Percentiles rank a stretch among this genome's conserved stretches.
Evolutionary conservation across 1,284 basidiomycete species (phyloP).

Genomic region (Xanthoconium separans): DNA sequence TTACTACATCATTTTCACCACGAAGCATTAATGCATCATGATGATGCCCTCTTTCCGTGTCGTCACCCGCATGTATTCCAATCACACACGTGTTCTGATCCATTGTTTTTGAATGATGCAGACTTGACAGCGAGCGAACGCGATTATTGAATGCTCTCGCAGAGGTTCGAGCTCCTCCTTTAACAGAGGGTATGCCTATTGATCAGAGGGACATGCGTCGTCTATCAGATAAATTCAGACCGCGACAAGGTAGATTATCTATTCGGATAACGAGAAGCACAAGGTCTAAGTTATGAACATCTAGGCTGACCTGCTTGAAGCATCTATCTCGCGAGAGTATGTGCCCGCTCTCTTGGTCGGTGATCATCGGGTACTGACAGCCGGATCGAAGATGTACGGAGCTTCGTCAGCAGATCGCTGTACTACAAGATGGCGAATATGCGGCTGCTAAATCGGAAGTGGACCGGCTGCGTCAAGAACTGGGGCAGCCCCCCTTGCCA

Average conservation of each 20-base stretch:
- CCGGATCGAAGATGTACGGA: constrained; percentile 53
- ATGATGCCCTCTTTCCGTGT: background rate
- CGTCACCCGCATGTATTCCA: background rate
- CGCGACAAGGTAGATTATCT: constrained; percentile 59
- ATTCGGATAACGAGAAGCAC: constrained; percentile 3
- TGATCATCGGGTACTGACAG: constrained; percentile 9
- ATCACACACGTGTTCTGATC: constrained; percentile 16
- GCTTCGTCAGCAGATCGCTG: constrained; percentile 61
- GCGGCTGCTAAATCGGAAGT: constrained; percentile 69
- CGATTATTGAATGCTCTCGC: constrained; percentile 62
- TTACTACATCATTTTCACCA: background rate
- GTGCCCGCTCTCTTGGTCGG: constrained; percentile 19
- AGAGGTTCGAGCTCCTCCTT: constrained; percentile 47
- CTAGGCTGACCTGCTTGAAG: constrained; percentile 55
- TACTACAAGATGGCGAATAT: constrained; percentile 73
- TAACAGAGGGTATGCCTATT: constrained; percentile 5
- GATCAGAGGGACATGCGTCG: constrained; percentile 4
- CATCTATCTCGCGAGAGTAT: constrained; percentile 61
- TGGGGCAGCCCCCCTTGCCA: constrained; percentile 70
- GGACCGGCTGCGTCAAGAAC: constrained; percentile 67
- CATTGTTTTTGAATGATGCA: constrained; percentile 27
- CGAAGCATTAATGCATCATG: background rate
- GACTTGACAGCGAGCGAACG: constrained; percentile 70
- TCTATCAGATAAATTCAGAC: constrained; percentile 67
- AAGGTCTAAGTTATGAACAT: constrained; percentile 5